Percentiles rank a stretch among this genome's conserved stretches.
Evolutionary conservation across 345 rosid genomes (phyloP).

Genomic region (Lepidium africanum): DNA sequence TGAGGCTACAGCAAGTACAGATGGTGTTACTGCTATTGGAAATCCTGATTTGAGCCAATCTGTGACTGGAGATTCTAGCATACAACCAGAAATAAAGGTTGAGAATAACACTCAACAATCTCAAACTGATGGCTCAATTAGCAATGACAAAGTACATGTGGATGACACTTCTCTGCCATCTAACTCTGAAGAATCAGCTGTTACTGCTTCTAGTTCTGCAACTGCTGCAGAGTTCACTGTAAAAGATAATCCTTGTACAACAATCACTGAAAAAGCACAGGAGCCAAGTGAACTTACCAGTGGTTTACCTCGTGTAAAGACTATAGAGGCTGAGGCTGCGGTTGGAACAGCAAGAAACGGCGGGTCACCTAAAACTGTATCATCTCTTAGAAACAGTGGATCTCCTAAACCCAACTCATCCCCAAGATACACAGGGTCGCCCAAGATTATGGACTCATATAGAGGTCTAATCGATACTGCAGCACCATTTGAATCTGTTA

Average conservation of each 20-base stretch:
- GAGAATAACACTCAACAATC: slow-evolving; percentile 17
- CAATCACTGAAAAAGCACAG: neutral
- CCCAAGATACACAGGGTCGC: slow-evolving; percentile 17
- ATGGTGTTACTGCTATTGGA: slow-evolving; percentile 5
- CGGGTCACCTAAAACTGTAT: slow-evolving; percentile 20
- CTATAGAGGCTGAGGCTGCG: slow-evolving; percentile 14
- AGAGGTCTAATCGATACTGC: slow-evolving; percentile 72
- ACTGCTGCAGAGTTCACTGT: neutral
- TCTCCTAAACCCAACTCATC: slow-evolving; percentile 18
- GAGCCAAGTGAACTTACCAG: slow-evolving; percentile 22
- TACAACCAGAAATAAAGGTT: neutral
- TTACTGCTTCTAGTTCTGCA: neutral
- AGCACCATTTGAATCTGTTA: slow-evolving; percentile 92
- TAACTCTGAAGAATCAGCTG: neutral
- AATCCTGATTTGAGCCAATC: slow-evolving; percentile 18
- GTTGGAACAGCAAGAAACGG: slow-evolving; percentile 7
- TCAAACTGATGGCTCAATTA: slow-evolving; percentile 2
- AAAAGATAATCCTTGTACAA: slow-evolving; percentile 10
- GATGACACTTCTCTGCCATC: slow-evolving; percentile 9
- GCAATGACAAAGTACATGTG: neutral
- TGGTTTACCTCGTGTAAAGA: slow-evolving; percentile 30
- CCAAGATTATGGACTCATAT: slow-evolving; percentile 21
- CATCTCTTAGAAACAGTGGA: slow-evolving; percentile 4
- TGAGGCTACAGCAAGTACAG: neutral
- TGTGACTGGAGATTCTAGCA: neutral